Conservation (phyloP, 2,329 filamentous ascomycete species). For the Zarea fungicola region DNA sequence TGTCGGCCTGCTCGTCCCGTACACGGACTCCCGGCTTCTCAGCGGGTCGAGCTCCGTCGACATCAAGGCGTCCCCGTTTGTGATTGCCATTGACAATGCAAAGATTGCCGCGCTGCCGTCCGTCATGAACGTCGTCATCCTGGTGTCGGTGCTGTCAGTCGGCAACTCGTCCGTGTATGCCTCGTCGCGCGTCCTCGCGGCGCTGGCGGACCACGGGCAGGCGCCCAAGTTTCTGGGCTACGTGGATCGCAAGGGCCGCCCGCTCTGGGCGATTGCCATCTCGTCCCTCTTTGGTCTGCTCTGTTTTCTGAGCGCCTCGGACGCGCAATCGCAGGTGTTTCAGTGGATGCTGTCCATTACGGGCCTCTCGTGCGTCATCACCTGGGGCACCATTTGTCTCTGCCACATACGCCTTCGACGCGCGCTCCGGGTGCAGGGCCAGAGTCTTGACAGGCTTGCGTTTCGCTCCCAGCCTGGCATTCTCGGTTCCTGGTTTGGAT, state of each 20-base stretch:
- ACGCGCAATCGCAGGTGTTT: constrained; percentile 56
- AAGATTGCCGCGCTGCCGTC: constrained; percentile 70
- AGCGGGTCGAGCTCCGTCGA: constrained; percentile 29
- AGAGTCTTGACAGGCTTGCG: constrained; percentile 63
- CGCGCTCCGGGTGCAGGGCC: constrained; percentile 56
- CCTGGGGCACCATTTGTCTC: constrained; percentile 60
- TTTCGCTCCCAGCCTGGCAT: constrained; percentile 70
- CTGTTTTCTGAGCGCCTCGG: constrained; percentile 62
- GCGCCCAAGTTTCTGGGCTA: constrained; percentile 67
- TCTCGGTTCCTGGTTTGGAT: constrained; percentile 69
- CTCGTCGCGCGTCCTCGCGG: constrained; percentile 74
- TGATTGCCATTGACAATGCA: constrained; percentile 75
- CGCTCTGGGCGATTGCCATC: constrained; percentile 60
- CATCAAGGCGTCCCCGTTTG: constrained; percentile 71
- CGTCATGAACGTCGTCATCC: constrained; percentile 81
- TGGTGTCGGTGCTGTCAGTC: constrained; percentile 79
- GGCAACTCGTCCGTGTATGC: constrained; percentile 82
- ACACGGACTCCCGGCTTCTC: constrained; percentile 34
- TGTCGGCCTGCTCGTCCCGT: constrained; percentile 71
- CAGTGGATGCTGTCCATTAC: constrained; percentile 65
- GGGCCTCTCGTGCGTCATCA: constrained; percentile 66
- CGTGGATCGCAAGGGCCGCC: constrained; percentile 70
- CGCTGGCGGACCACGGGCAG: constrained; percentile 74
- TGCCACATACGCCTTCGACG: constrained; percentile 60
- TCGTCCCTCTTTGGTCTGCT: constrained; percentile 62